Base-by-base conservation (phyloP, 2,329 filamentous ascomycete species). In the Trichophyton verrucosum region DNA sequence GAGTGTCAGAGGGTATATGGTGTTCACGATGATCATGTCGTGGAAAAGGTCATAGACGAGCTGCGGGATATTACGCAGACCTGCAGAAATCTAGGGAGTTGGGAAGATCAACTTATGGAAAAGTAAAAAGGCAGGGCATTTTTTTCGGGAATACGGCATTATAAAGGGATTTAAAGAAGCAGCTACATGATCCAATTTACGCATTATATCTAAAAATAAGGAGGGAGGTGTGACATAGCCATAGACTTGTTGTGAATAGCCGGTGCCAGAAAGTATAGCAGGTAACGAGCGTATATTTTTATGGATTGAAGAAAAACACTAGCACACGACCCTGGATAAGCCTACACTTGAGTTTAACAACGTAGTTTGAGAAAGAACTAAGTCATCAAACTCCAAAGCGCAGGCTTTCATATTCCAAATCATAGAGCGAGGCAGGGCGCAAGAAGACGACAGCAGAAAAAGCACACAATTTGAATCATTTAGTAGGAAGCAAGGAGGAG, bases 1-100 rank as follows among this genome's bases (percentile, higher is more conserved):
- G 92, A 97, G 77, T 91, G 95, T 68, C 82, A 87, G 71, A 86
- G 87, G 13, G 62, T 64, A n/a, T 63, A 66, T 5, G 67, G 67
- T 9, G 63, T 62, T 22, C 66, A 70, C 57, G 68, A 69, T 60
- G 69, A 71, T 22, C 65, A 66, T 9, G 71, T 71, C 33, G 60
- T 69, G 5, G 64, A 65, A 7, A 68, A 61, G 42, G 61, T 75
- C 49, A 63, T 77, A 58, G 42, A 66, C 40, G 70, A 72, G 51
- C 60, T 78, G 53, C 64, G 64, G 20, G 61, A 65, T 56, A 73
- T 72, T 51, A 76, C 75, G 2, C 73, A 74, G 63, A 68, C 66
- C 59, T 73, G 74, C 65, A 70, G 71, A 60, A 66, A 76, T 59
- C 53, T 74, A 57, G 74, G 74, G n/a, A 75, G 72, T 44, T 76